Base-by-base conservation (phyloP, 2,329 filamentous ascomycete genomes). In the Fusarium sp. region DNA sequence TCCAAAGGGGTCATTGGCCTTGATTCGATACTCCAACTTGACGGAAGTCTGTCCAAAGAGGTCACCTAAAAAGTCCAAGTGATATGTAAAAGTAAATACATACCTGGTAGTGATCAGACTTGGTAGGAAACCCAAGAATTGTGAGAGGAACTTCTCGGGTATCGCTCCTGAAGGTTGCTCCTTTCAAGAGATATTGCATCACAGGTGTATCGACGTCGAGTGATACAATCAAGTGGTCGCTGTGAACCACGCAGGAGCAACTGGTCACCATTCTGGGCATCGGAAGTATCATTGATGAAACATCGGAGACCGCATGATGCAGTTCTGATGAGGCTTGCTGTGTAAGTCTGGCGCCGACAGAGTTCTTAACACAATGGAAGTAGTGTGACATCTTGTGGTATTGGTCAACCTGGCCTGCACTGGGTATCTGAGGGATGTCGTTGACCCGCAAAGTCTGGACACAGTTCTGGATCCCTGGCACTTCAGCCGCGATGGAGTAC, bases 371-470 rank as follows among this genome's bases (percentile, higher is more conserved):
- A 5, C 62, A 65, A 15, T 64, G n/a, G 3, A n/a, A 64, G 13
- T 65, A 64, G n/a, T 65, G 33, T 1, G 62, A 40, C 62, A 65
- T 56, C 15, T 56, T 64, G 7, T 65, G 47, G 4, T 64, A 30
- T 18, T 28, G 60, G 2, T 64, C 63, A 7, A 65, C 35, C 7
- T 56, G 33, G 1, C 38, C 33, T 1, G 47, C 25, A 2, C 21
- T 30, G 3, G 60, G 63, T 23, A 64, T 65, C 3, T 19, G n/a
- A 3, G 60, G 63, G 0, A 64, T 4, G 7, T 65, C 46, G 2
- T 37, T 4, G 1, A 5, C 12, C 2, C 16, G 30, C 2, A 37
- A 9, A 10, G 50, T 42, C 3, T 65, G 60, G 3, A 46, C 33
- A 18, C 63, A 64, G 3, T 18, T 65, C 16, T 56, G 62, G 4